Evolutionary conservation across 1,284 basidiomycete genomes (phyloP).

Genomic region (Porodaedalea pini): DNA sequence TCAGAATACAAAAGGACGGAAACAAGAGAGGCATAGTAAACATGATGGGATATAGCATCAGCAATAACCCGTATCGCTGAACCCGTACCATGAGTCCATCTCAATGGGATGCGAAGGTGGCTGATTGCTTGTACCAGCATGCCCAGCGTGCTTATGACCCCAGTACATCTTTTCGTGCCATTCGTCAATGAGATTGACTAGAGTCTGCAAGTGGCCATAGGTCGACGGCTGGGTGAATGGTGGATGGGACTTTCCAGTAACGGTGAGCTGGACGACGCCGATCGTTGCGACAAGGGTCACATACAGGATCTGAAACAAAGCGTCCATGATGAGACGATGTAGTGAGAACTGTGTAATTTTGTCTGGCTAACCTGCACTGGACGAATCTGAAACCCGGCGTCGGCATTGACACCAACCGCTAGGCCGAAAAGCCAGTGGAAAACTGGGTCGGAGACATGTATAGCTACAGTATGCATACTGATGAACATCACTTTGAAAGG

Average conservation of each 20-base stretch:
- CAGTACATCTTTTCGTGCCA: slow-evolving; percentile 6
- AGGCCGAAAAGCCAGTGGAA: slow-evolving; percentile 22
- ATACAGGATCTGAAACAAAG: neutral
- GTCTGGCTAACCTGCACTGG: neutral
- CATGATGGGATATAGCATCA: too few species aligned
- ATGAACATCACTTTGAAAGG: slow-evolving; percentile 5
- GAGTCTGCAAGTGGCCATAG: slow-evolving; percentile 6
- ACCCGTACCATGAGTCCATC: neutral
- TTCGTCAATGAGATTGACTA: slow-evolving; percentile 3
- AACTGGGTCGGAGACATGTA: slow-evolving; percentile 14
- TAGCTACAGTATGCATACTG: neutral
- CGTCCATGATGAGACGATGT: too few species aligned
- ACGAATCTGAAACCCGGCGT: slow-evolving; percentile 2
- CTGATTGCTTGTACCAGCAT: slow-evolving; percentile 3
- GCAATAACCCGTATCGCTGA: neutral
- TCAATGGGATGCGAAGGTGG: neutral
- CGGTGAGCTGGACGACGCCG: neutral
- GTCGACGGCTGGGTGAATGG: neutral
- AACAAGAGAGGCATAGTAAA: too few species aligned
- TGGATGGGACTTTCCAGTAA: neutral
- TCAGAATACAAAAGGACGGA: too few species aligned
- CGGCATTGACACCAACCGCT: slow-evolving; percentile 16
- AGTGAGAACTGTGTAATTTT: too few species aligned
- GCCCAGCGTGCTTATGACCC: slow-evolving; percentile 9
- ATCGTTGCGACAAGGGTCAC: neutral